These are phyloP conservation scores for Wickerhamiella lipophila DNA, from an alignment of 805 yeast species.

Conservation along the genomic window DNA sequence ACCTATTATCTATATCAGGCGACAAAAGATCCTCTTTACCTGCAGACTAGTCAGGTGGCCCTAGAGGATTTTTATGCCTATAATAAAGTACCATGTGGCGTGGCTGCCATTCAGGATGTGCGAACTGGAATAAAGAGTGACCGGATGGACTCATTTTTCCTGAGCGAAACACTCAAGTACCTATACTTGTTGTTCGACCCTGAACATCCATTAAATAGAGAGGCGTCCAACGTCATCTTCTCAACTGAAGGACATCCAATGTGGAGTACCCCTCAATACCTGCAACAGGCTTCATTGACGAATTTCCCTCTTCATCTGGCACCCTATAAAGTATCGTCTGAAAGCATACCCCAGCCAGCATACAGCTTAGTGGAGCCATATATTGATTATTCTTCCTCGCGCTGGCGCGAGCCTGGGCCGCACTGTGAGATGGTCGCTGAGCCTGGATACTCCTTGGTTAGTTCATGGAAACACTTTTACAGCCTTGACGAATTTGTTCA, in stretches of 20 bases:
- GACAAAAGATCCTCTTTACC: conserved; percentile 71
- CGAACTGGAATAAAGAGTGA: conserved; percentile 50
- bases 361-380: not conserved
- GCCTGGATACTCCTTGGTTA: conserved; percentile 17
- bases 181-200: conserved; percentile 67
- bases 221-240: conserved; percentile 37
- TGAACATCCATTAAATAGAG: conserved; percentile 38
- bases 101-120: conserved; percentile 62
- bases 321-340: not conserved
- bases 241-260: conserved; percentile 89
- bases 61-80: conserved; percentile 41
- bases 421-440: not conserved
- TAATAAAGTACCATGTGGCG: conserved; percentile 61
- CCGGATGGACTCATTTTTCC: conserved; percentile 83
- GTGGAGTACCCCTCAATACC: conserved; percentile 39
- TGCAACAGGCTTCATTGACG: not conserved
- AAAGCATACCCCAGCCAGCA: conserved; percentile 1
- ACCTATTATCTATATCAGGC: conserved; percentile 74
- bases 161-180: conserved; percentile 80
- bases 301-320: not conserved
- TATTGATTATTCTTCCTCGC: not conserved
- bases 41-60: conserved; percentile 59
- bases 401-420: not conserved
- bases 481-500: conserved; percentile 18
- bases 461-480: conserved; percentile 28